phyloP scores from a whole-genome alignment of 345 rosid species.

The Acer campestre region DNA sequence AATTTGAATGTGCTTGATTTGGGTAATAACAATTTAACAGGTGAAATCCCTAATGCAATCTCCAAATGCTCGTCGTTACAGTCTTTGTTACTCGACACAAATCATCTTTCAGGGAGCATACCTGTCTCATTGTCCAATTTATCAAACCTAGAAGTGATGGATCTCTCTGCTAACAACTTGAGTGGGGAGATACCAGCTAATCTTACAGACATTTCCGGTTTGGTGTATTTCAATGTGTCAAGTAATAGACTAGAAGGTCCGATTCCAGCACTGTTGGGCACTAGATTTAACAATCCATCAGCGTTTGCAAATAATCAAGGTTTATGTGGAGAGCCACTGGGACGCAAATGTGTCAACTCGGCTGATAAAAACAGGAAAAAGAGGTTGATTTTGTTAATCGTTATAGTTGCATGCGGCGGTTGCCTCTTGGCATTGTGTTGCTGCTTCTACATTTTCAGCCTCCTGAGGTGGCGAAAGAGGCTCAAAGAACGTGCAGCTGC shows the following conservation, averaged over 20 bases:
- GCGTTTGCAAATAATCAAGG: slow-evolving; percentile 55
- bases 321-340: slow-evolving; percentile 76
- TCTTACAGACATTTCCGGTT: slow-evolving; percentile 45
- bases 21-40: slow-evolving; percentile 68
- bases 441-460: slow-evolving; percentile 81
- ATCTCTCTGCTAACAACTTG: slow-evolving; percentile 82
- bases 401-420: slow-evolving; percentile 56
- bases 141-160: slow-evolving; percentile 57
- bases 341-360: slow-evolving; percentile 42
- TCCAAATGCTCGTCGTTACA: slow-evolving; percentile 49
- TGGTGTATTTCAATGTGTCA: slow-evolving; percentile 76
- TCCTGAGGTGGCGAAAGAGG: slow-evolving; percentile 81
- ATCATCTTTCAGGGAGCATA: slow-evolving; percentile 73
- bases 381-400: slow-evolving; percentile 61
- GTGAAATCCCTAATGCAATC: slow-evolving; percentile 63
- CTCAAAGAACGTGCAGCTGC: slow-evolving; percentile 66
- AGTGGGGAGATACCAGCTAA: slow-evolving; percentile 69
- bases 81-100: slow-evolving; percentile 56
- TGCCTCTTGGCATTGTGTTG: slow-evolving; percentile 69
- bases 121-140: slow-evolving; percentile 60
- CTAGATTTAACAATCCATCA: slow-evolving; percentile 61
- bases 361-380: slow-evolving; percentile 50
- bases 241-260: slow-evolving; percentile 68
- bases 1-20: slow-evolving; percentile 64
- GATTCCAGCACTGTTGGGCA: slow-evolving; percentile 63